A percentile compares a stretch with the other conserved stretches of the same genome.
phyloP scores from a whole-genome alignment of 2,329 filamentous ascomycete species.

The Neonectria sp. region DNA sequence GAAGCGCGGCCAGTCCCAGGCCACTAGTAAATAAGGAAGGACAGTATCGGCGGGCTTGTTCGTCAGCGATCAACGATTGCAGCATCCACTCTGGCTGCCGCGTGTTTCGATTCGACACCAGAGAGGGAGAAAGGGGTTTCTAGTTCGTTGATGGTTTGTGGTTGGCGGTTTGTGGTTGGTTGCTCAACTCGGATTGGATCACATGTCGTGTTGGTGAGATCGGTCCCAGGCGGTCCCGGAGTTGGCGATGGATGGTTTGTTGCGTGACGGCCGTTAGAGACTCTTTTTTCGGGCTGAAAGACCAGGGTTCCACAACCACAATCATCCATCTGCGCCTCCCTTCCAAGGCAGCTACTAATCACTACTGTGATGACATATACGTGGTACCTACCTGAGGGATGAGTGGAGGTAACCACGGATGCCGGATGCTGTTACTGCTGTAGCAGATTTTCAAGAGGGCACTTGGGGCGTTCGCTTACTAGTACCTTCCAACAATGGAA shows the following conservation, averaged over 20 bases:
- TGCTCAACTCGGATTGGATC: neutral
- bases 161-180: constrained; percentile 4
- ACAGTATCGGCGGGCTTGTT: constrained; percentile 37
- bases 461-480: neutral
- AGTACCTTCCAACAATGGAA: neutral
- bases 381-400: too few species aligned
- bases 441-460: neutral
- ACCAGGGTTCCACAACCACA: constrained; percentile 8
- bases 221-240: constrained; percentile 16
- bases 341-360: neutral
- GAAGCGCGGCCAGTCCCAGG: constrained; percentile 40
- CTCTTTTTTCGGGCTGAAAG: neutral
- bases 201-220: neutral
- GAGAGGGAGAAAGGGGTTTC: constrained; percentile 5
- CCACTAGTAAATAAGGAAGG: constrained; percentile 10
- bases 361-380: neutral
- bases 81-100: constrained; percentile 27
- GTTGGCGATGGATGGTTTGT: constrained; percentile 14
- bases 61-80: constrained; percentile 40
- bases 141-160: constrained; percentile 5
- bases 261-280: constrained; percentile 9
- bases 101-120: constrained; percentile 11
- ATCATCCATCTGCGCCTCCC: neutral
- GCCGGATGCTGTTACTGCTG: neutral
- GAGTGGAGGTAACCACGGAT: neutral